Evolutionary conservation across 306 rosid genomes (phyloP), one percentile per base, ranked within the genome.

Genomic region (Citrullus amarus): DNA sequence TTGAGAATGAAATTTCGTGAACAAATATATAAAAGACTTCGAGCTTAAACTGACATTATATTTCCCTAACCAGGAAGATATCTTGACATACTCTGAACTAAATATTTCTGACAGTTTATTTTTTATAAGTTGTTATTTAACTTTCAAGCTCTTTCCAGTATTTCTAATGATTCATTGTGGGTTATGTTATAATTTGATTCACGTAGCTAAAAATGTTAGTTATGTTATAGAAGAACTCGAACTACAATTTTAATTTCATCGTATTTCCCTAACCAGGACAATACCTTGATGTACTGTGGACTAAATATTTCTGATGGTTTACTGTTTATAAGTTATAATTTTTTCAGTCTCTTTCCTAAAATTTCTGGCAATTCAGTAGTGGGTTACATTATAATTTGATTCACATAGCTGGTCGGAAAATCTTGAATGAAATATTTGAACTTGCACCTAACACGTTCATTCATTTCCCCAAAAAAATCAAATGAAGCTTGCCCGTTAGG

Each of bases 401-500:
- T 50, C 9, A 55, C n/a, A 9, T 54, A 34, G 32, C 66, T 56
- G 53, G 20, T 55, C 66, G 12, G n/a, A 55, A 75, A 4, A 15
- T 61, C 30, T 17, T 62, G 28, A 43, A 78, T 61, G 69, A 28
- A 61, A 43, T 62, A 44, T 60, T 46, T 18, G 39, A 59, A 65
- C 25, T 4, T 25, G 32, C 53, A 50, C 25, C 81, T 80, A 58
- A 80, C 44, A 74, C 20, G 17, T 74, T 62, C n/a, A 44, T 5
- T 50, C 60, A 50, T 43, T 20, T 41, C 22, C 38, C 79, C 32
- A 9, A 6, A 84, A 84, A 44, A n/a, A 51, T 13, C 81, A 20
- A 74, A 87, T 90, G 91, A 82, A 92, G 97, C 97, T 76, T 90
- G 97, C 81, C 97, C 97, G 61, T 89, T 88, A 53, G 96, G 97